Base-by-base conservation (phyloP, 305 asterid genomes). In the Fraxinus albicans region DNA sequence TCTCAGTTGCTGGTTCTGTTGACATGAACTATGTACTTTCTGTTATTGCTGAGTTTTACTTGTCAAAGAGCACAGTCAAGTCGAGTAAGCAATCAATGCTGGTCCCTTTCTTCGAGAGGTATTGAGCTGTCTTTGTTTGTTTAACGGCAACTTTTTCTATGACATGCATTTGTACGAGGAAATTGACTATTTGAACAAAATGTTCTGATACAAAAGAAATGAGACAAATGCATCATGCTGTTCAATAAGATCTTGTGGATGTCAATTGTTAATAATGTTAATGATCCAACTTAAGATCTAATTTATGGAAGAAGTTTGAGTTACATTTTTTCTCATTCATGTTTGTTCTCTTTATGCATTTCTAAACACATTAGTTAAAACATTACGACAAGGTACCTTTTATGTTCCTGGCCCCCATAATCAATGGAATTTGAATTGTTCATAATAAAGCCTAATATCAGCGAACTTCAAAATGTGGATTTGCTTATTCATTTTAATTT, bases 91-190 rank as follows among this genome's bases (percentile, higher is more conserved):
- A 84, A 81, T 77, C 97, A 17, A 80, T 93, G 96, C 82, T 96
- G 85, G 98, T 96, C 83, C 99, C 99, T 19, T 93, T 88, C 88
- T 96, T 96, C 35, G 96, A 93, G 87, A 90, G 99, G 99, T 95
- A 89, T 25, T 58, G 63, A 21, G 5, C 29, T 65, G 60, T 65
- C 5, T 50, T 74, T 79, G 36, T 34, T 65, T 65, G 25, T 82
- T 44, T 67, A 40, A 17, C 78, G 4, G 3, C 15, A 25, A 65
- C 34, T 25, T 65, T 23, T 23, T 25, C 3, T 65, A 25, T 25
- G n/a, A 25, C 65, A 17, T 53, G 9, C 65, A 53, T 58, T 58
- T 21, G 12, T 7, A 19, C 0, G 12, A 58, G 69, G 29, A 19
- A 58, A 58, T 58, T 19, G 69, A 58, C 69, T 19, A 19, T 58